Evolutionary conservation across 169 alveolate species (phyloP).

Genomic region (Cryptosporidium parvum): DNA sequence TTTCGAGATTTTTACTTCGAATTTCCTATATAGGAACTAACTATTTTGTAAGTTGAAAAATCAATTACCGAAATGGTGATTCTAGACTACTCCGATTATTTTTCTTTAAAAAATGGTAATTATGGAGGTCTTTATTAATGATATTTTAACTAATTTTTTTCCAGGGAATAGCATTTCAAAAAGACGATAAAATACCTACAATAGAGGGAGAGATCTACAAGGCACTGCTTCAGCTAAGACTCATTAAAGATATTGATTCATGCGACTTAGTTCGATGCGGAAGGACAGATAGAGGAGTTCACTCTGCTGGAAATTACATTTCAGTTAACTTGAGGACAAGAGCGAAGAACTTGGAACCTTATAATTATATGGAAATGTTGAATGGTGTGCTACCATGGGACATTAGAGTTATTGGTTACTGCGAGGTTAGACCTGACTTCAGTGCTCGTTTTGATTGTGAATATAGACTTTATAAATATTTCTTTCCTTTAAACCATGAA

Average conservation of each 20-base stretch:
- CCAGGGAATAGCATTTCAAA: constrained; percentile 77
- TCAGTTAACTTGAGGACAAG: constrained; percentile 82
- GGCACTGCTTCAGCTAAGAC: constrained; percentile 32
- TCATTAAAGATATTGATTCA: constrained; percentile 49
- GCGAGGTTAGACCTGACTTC: constrained; percentile 85
- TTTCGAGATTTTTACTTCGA: constrained; percentile 56
- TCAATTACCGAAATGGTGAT: not conserved
- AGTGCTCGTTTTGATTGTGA: constrained; percentile 91
- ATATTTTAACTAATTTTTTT: constrained; percentile 1
- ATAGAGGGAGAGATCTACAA: constrained; percentile 74
- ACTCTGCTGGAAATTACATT: constrained; percentile 88
- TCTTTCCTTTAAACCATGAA: constrained; percentile 83
- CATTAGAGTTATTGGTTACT: constrained; percentile 84
- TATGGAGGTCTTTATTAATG: too few species aligned
- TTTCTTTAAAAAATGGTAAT: too few species aligned
- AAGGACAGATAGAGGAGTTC: constrained; percentile 93
- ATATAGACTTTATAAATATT: constrained; percentile 89
- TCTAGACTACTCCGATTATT: not conserved
- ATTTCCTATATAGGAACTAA: constrained; percentile 75
- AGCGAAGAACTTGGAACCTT: constrained; percentile 69
- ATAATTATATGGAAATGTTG: constrained; percentile 81
- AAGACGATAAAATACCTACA: constrained; percentile 59
- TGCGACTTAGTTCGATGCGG: constrained; percentile 83
- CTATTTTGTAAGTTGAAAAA: constrained; percentile 63
- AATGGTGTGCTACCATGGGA: constrained; percentile 88